Evolutionary conservation across 2,329 filamentous ascomycete species (phyloP).

Genomic region (Fusarium sublunatum): DNA sequence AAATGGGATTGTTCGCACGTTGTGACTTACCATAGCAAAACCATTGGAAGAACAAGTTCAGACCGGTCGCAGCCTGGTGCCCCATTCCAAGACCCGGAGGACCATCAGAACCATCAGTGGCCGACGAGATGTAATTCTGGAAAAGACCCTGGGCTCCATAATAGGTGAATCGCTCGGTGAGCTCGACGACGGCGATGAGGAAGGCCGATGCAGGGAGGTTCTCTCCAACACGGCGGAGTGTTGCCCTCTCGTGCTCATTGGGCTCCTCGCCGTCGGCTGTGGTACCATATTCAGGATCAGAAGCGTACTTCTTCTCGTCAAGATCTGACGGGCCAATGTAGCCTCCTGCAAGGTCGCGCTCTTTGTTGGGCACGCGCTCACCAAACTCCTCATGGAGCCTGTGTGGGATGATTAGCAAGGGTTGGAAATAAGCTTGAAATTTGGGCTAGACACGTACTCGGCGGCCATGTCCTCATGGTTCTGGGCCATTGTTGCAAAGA

Average conservation of each 20-base stretch:
- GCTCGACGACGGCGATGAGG: slow-evolving; percentile 66
- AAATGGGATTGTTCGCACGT: background rate
- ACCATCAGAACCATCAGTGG: slow-evolving; percentile 49
- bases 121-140: slow-evolving; percentile 64
- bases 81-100: slow-evolving; percentile 66
- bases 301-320: slow-evolving; percentile 41
- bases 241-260: slow-evolving; percentile 61
- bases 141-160: slow-evolving; percentile 65
- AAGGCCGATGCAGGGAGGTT: slow-evolving; percentile 66
- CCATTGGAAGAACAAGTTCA: slow-evolving; percentile 68
- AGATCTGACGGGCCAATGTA: slow-evolving; percentile 40
- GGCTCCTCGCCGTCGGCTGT: slow-evolving; percentile 63
- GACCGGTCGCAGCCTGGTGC: slow-evolving; percentile 64
- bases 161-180: slow-evolving; percentile 69
- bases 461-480: slow-evolving; percentile 50
- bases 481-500: slow-evolving; percentile 46
- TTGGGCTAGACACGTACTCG: slow-evolving; percentile 45
- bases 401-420: slow-evolving; percentile 18
- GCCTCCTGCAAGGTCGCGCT: slow-evolving; percentile 43
- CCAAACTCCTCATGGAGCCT: slow-evolving; percentile 48
- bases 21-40: slow-evolving; percentile 54
- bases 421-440: slow-evolving; percentile 18
- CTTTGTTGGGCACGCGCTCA: slow-evolving; percentile 39
- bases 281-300: slow-evolving; percentile 45
- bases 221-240: slow-evolving; percentile 65